Conservation (phyloP, 1,284 basidiomycete genomes). For the Cryptococcus sp. region DNA sequence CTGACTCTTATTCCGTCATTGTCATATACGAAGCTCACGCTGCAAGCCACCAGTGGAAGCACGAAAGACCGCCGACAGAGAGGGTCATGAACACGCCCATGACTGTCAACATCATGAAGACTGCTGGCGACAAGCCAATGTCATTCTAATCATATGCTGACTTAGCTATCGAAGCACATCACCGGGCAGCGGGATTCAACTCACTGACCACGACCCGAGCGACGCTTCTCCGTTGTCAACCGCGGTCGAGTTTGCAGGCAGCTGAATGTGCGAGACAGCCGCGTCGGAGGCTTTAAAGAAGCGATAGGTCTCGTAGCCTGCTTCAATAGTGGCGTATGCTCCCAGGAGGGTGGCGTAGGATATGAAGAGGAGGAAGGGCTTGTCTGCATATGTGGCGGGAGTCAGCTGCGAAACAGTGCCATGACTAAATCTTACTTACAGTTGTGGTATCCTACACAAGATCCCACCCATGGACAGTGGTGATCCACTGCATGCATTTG, state of each 20-base stretch:
- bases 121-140: conserved; percentile 58
- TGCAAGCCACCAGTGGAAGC: conserved; percentile 75
- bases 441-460: conserved; percentile 78
- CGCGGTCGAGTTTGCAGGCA: background rate
- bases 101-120: conserved; percentile 65
- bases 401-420: background rate
- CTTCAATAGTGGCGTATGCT: conserved; percentile 60
- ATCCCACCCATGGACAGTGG: conserved; percentile 83
- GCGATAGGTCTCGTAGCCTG: conserved; percentile 60
- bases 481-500: conserved; percentile 58
- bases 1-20: background rate
- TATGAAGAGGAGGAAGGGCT: conserved; percentile 79
- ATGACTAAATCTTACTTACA: conserved; percentile 40
- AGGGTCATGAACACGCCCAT: conserved; percentile 63
- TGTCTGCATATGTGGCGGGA: conserved; percentile 49
- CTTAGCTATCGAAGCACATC: background rate
- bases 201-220: conserved; percentile 2
- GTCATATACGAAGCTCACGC: conserved; percentile 58
- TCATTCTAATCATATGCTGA: conserved; percentile 52
- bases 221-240: background rate
- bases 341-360: conserved; percentile 64
- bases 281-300: conserved; percentile 55
- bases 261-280: background rate
- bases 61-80: conserved; percentile 69
- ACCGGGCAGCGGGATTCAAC: background rate